Conservation (phyloP, 2,329 filamentous ascomycete species). For the Coleophoma cylindrospora region DNA sequence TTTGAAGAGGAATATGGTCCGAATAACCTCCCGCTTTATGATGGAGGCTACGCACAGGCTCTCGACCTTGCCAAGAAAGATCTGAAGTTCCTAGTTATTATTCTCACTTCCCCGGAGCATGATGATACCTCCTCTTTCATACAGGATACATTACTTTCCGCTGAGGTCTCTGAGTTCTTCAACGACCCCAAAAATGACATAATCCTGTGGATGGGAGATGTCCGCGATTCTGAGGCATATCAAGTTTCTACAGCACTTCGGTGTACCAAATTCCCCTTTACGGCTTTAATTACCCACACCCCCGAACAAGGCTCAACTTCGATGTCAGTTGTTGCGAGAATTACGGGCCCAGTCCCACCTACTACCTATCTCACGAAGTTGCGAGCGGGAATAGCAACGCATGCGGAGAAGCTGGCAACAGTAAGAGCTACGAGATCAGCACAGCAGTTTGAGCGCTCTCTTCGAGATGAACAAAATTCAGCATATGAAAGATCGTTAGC, state of each 20-base stretch:
- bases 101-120: slow-evolving; percentile 88
- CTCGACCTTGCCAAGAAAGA: slow-evolving; percentile 87
- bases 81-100: slow-evolving; percentile 83
- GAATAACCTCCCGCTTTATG: slow-evolving; percentile 69
- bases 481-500: slow-evolving; percentile 92
- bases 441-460: slow-evolving; percentile 72
- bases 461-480: slow-evolving; percentile 85
- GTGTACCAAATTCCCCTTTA: slow-evolving; percentile 90
- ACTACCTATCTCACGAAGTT: slow-evolving; percentile 72
- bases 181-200: slow-evolving; percentile 73
- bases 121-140: slow-evolving; percentile 85
- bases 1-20: slow-evolving; percentile 91
- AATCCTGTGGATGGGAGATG: slow-evolving; percentile 87
- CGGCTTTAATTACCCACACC: slow-evolving; percentile 80
- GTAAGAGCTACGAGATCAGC: slow-evolving; percentile 73
- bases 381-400: slow-evolving; percentile 65
- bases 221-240: slow-evolving; percentile 90
- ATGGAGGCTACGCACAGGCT: slow-evolving; percentile 87
- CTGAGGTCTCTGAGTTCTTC: slow-evolving; percentile 69
- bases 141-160: slow-evolving; percentile 72
- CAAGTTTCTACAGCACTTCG: slow-evolving; percentile 84
- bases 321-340: slow-evolving; percentile 84
- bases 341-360: slow-evolving; percentile 67
- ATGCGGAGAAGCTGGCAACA: slow-evolving; percentile 68
- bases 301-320: slow-evolving; percentile 77